phyloP scores from a whole-genome alignment of 768 basidiomycete species.

The Mycena capillaripes region DNA sequence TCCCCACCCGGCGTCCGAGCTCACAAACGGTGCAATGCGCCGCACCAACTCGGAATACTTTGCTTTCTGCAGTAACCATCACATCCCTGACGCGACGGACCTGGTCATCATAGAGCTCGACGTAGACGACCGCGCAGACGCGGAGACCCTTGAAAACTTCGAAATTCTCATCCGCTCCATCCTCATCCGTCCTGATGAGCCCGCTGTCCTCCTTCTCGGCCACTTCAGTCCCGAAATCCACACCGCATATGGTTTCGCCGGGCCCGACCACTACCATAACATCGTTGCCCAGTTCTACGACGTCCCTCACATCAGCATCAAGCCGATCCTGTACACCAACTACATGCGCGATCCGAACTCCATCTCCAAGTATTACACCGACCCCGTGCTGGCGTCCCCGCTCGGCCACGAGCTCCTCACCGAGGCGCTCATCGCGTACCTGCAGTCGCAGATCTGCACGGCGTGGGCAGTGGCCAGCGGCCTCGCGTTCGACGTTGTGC shows the following conservation, averaged over 20 bases:
- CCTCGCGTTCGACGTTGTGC: conserved; percentile 71
- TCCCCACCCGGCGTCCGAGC: conserved; percentile 96
- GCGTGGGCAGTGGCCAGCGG: conserved; percentile 86
- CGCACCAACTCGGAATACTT: conserved; percentile 95
- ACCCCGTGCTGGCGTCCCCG: conserved; percentile 85
- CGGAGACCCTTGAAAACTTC: conserved; percentile 83
- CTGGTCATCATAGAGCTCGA: conserved; percentile 97
- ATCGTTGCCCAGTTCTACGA: conserved; percentile 98
- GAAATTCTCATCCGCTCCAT: conserved; percentile 94
- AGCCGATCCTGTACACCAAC: conserved; percentile 84
- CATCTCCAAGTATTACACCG: conserved; percentile 80
- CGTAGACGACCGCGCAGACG: conserved; percentile 84
- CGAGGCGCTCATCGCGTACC: conserved; percentile 93
- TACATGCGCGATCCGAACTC: conserved; percentile 83
- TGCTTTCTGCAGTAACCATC: conserved; percentile 93
- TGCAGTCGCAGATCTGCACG: conserved; percentile 90
- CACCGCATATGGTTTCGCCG: conserved; percentile 83
- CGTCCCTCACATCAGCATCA: conserved; percentile 91
- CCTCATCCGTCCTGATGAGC: conserved; percentile 90
- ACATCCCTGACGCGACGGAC: conserved; percentile 94
- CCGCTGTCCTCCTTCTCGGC: conserved; percentile 94
- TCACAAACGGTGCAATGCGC: conserved; percentile 97
- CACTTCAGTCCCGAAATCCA: conserved; percentile 94
- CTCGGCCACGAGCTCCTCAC: conserved; percentile 88
- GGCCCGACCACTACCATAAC: conserved; percentile 92